These are phyloP conservation scores for Pseudozyma hubeiensis DNA, from an alignment of 1,284 basidiomycete species.

Conservation along the genomic window DNA sequence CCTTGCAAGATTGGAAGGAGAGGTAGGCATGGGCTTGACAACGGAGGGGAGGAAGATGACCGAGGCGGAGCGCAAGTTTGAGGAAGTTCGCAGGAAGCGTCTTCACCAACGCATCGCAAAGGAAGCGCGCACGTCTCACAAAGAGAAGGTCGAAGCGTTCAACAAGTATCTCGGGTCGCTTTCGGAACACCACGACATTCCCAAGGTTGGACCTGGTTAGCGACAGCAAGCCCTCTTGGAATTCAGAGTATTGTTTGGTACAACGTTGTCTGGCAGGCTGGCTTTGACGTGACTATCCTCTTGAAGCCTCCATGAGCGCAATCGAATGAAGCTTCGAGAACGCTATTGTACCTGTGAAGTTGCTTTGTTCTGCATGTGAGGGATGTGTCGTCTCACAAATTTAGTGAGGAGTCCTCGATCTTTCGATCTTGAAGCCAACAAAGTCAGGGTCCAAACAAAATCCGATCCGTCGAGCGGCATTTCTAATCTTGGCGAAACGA, in stretches of 20 bases:
- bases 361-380: no score
- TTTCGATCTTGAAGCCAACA: neutral
- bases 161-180: conserved; percentile 88
- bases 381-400: no score
- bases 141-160: conserved; percentile 87
- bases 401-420: neutral
- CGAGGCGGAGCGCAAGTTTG: conserved; percentile 88
- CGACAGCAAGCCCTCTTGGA: neutral
- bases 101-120: conserved; percentile 83
- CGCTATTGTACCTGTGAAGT: no score
- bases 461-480: neutral
- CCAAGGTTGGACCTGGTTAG: conserved; percentile 75
- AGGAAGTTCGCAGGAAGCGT: conserved; percentile 83
- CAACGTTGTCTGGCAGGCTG: no score
- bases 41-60: conserved; percentile 76
- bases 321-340: no score
- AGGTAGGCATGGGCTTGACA: conserved; percentile 68
- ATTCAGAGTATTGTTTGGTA: no score
- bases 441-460: conserved; percentile 5
- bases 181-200: conserved; percentile 92
- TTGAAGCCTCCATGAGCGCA: no score
- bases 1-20: conserved; percentile 69
- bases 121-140: conserved; percentile 87
- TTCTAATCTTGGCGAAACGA: neutral
- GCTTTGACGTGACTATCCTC: no score